Evolutionary conservation across 768 basidiomycete species (phyloP).

Genomic region (Mycena vitilis): DNA sequence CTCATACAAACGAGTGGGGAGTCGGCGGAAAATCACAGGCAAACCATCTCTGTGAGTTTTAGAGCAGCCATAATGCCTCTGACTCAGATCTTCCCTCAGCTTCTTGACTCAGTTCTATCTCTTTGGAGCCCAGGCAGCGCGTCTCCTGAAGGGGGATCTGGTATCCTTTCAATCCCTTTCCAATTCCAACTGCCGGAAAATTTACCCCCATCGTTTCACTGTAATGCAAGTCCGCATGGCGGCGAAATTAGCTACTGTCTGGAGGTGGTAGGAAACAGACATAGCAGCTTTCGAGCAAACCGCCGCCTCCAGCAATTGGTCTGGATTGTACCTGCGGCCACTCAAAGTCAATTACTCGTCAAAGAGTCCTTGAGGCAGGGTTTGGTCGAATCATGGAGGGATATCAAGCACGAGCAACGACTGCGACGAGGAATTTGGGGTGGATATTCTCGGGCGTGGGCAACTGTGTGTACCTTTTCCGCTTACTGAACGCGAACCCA

Average conservation of each 20-base stretch:
- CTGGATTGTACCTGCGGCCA: constrained; percentile 30
- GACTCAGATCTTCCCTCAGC: neutral
- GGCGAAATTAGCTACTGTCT: constrained; percentile 22
- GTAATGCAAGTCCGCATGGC: neutral
- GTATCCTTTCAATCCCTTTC: constrained; percentile 12
- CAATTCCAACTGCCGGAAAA: constrained; percentile 17
- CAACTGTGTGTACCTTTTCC: neutral
- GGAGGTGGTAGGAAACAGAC: constrained; percentile 26
- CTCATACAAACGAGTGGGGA: too few species aligned
- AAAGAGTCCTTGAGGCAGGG: constrained; percentile 19
- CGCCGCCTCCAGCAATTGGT: constrained; percentile 22
- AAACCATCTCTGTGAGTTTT: neutral
- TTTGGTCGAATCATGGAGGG: constrained; percentile 22
- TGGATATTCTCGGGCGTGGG: constrained; percentile 27
- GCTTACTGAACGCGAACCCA: neutral
- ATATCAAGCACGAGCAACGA: constrained; percentile 8
- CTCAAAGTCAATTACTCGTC: constrained; percentile 8
- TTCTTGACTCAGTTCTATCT: constrained; percentile 1
- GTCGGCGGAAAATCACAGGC: constrained; percentile 1
- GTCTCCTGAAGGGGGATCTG: constrained; percentile 14
- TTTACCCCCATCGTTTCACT: constrained; percentile 26
- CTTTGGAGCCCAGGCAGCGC: constrained; percentile 23
- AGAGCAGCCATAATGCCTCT: too few species aligned
- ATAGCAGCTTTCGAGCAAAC: constrained; percentile 17
- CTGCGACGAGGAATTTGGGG: constrained; percentile 30